Base-by-base conservation (phyloP, 176 grass and related monocot species). In the Cymbopogon citratus region DNA sequence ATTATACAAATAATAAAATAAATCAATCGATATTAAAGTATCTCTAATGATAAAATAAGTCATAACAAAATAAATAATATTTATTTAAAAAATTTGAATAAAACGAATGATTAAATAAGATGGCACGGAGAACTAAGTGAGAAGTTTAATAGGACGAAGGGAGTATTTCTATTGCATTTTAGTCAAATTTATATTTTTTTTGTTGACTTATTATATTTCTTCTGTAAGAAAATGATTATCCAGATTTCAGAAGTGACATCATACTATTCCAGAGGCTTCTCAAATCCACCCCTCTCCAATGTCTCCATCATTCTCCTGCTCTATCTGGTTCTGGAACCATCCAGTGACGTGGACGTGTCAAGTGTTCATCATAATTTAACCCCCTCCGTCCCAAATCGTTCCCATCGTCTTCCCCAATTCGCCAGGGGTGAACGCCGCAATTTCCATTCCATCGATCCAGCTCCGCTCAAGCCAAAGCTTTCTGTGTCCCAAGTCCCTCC, bases 241-340 rank as follows among this genome's bases (percentile, higher is more conserved):
- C n/a, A n/a, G 60, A 51, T 6, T 19, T 51, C 26, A 13, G 25
- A 13, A 28, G 60, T 13, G 49, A 16, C 5, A 52, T 21, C 27
- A 31, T 31, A 8, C n/a, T n/a, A n/a, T 16, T 81, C 79, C 3
- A 33, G 79, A 81, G 29, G 3, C 36, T 45, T 81, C 79, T 43
- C 16, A 11, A 52, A 23, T 13, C 5, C 38, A 35, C 19, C 2
- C 24, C n/a, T n/a, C n/a, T n/a, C n/a, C n/a, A n/a, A n/a, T n/a
- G n/a, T 61, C 52, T 45, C 23, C 7, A 33, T 56, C 25, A 1
- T 73, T 35, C 9, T 18, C 28, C 61, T 1, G 11, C 38, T 25
- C 48, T 24, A 14, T 66, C 76, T 52, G 59, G 60, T 24, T 89
- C 87, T 75, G 54, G 87, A 85, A 80, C 31, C 59, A 85, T 85